Evolutionary conservation across 148 eudicot species (phyloP).

Genomic region (Nepenthes gracilis): DNA sequence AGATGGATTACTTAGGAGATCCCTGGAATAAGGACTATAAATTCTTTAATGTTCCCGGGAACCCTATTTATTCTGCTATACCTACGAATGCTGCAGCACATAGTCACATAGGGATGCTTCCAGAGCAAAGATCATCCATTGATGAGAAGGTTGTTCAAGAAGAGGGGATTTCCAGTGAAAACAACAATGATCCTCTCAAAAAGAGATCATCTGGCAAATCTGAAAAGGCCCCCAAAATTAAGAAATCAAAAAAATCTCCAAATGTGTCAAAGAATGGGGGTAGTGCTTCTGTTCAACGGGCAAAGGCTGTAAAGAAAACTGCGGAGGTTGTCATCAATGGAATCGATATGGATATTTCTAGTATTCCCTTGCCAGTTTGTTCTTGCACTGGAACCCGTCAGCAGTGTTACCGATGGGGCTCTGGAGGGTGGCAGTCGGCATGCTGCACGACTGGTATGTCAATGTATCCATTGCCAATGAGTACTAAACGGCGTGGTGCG

Average conservation of each 20-base stretch:
- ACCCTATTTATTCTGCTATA: not conserved
- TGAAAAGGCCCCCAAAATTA: constrained; percentile 2
- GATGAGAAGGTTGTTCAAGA: not conserved
- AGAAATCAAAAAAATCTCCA: not conserved
- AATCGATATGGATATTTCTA: constrained; percentile 4
- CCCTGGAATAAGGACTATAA: not conserved
- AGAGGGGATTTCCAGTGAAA: not conserved
- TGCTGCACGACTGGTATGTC: constrained; percentile 1
- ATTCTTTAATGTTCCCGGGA: not conserved
- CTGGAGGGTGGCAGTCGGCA: constrained; percentile 6
- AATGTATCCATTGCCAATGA: constrained; percentile 2
- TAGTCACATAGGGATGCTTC: not conserved
- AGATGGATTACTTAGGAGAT: not conserved
- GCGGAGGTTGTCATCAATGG: constrained; percentile 3
- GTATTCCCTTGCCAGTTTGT: constrained; percentile 3
- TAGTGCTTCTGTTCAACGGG: constrained; percentile 3
- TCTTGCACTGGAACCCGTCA: constrained; percentile 1
- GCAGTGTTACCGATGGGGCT: constrained; percentile 5
- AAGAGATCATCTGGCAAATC: constrained; percentile 2
- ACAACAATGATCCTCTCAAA: not conserved
- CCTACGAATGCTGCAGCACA: not conserved
- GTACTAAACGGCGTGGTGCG: constrained; percentile 5
- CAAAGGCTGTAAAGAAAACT: constrained; percentile 1
- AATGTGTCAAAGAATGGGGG: constrained; percentile 1
- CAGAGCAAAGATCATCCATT: not conserved